These are phyloP conservation scores for Xylariaceae sp. DNA, from an alignment of 2,329 filamentous ascomycete species.

Conservation along the genomic window DNA sequence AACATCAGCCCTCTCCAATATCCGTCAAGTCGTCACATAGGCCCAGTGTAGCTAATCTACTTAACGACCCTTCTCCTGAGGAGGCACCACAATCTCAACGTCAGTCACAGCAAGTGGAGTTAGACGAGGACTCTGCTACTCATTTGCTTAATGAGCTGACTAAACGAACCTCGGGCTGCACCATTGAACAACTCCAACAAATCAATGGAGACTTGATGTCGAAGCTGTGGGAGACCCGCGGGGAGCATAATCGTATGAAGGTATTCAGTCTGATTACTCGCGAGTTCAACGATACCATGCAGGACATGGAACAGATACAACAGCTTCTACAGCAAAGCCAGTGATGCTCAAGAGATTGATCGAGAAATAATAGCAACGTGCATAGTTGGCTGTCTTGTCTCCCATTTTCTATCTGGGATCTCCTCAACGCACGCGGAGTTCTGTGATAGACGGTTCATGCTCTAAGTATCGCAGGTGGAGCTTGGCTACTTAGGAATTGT, in stretches of 20 bases:
- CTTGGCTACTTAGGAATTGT: too few species aligned
- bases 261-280: conserved; percentile 61
- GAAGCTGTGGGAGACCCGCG: conserved; percentile 73
- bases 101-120: conserved; percentile 39
- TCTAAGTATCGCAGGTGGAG: too few species aligned
- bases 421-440: too few species aligned
- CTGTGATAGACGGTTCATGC: too few species aligned
- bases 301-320: conserved; percentile 60
- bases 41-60: conserved; percentile 36
- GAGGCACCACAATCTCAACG: conserved; percentile 30
- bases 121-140: conserved; percentile 48
- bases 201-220: conserved; percentile 90
- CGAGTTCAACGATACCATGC: conserved; percentile 72
- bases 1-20: conserved; percentile 33
- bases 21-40: conserved; percentile 34
- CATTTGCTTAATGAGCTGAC: conserved; percentile 62
- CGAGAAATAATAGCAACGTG: too few species aligned
- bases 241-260: conserved; percentile 77
- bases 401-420: too few species aligned
- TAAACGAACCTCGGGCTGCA: conserved; percentile 67
- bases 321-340: conserved; percentile 43
- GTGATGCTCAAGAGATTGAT: conserved; percentile 9
- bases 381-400: too few species aligned
- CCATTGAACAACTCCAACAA: conserved; percentile 92
- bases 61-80: conserved; percentile 39